Base-by-base conservation (phyloP, 352 stramenopile species). In the Phytophthora quininea region DNA sequence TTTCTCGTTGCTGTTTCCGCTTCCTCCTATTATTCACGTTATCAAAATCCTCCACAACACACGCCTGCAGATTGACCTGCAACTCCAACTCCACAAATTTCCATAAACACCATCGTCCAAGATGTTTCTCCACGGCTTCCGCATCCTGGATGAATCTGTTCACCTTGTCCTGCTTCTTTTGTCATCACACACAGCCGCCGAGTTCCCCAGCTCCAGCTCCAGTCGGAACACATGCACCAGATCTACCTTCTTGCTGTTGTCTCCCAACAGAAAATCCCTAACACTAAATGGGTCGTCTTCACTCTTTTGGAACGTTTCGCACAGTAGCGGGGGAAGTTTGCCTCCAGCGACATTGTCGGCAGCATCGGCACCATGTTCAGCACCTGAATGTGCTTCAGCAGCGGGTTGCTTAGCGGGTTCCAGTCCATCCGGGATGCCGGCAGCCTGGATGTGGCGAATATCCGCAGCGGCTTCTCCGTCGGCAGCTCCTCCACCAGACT, bases 81-180 rank as follows among this genome's bases (percentile, higher is more conserved):
- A 96, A 64, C 53, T 96, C 86, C 27, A 94, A 42, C 50, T 94
- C 84, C 12, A 95, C 71, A 63, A 84, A 92, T 50, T 94, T 93
- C 69, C 90, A 76, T 33, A 96, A 54, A 63, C 88, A 96, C 86
- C 86, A 96, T 29, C 80, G 54, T 0, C 88, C 88, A 3, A 96
- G 61, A 40, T 93, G 83, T 35, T 72, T 12, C 35, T 89, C 82
- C 4, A 95, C 78, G 0, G 67, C 62, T 62, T 91, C 76, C 5
- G 88, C 85, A 51, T 92, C 85, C 9, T 77, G 67, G 14, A 93
- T 82, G 54, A 96, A 93, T 7, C 74, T 62, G 29, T 91, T 89
- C 8, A 92, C 73, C 24, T 87, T 86, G 27, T 89, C 80, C 59
- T 93, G 85, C 31, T 86, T 88, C 54, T 89, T 90, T 74, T 73